These are phyloP conservation scores for Sporopachydermia quercuum DNA, from an alignment of 805 yeast genomes.

Conservation along the genomic window DNA sequence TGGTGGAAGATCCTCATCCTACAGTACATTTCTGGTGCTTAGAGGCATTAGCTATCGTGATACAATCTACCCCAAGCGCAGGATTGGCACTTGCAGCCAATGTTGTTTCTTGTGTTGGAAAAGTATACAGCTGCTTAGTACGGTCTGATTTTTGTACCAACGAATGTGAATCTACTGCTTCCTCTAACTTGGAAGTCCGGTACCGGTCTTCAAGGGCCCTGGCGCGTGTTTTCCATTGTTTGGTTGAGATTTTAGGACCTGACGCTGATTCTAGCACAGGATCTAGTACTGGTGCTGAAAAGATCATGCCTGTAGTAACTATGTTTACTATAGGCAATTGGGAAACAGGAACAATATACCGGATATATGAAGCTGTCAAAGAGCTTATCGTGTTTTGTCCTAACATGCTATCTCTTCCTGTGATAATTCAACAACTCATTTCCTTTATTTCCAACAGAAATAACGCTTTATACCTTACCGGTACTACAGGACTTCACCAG, in stretches of 20 bases:
- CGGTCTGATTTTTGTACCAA: not conserved
- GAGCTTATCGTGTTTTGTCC: slow-evolving; percentile 34
- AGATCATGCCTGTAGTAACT: slow-evolving; percentile 15
- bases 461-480: slow-evolving; percentile 19
- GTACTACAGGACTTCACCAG: slow-evolving; percentile 44
- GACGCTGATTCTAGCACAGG: slow-evolving; percentile 25
- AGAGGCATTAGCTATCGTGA: slow-evolving; percentile 37
- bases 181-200: slow-evolving; percentile 35
- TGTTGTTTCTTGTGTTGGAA: slow-evolving; percentile 33
- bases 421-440: slow-evolving; percentile 15
- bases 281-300: slow-evolving; percentile 17
- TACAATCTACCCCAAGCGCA: slow-evolving; percentile 41
- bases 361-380: slow-evolving; percentile 27
- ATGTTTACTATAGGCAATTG: not conserved
- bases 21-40: slow-evolving; percentile 63
- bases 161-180: slow-evolving; percentile 20
- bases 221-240: slow-evolving; percentile 26
- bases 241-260: slow-evolving; percentile 47
- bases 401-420: slow-evolving; percentile 16
- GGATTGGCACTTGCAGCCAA: slow-evolving; percentile 28
- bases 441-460: slow-evolving; percentile 5
- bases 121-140: slow-evolving; percentile 13
- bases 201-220: slow-evolving; percentile 30
- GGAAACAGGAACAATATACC: slow-evolving; percentile 10
- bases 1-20: slow-evolving; percentile 74